These are phyloP conservation scores for Xylariaceae sp. DNA, from an alignment of 2,329 filamentous ascomycete genomes.

Conservation along the genomic window DNA sequence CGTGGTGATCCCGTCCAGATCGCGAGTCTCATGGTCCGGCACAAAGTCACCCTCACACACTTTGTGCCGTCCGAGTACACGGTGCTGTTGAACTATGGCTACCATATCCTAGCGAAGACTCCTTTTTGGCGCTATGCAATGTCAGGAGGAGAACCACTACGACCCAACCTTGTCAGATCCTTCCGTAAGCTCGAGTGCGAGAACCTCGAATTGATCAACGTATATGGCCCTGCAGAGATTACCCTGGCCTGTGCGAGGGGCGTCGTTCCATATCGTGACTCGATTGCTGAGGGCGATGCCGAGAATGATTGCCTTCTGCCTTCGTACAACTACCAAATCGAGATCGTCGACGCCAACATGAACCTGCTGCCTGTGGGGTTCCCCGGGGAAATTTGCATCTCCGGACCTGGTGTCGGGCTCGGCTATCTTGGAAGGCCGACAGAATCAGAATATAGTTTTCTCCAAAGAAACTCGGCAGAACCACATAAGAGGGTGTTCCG, in stretches of 20 bases:
- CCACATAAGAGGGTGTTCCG: constrained; percentile 8
- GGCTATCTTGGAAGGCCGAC: constrained; percentile 34
- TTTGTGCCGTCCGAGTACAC: constrained; percentile 38
- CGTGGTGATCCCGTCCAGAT: constrained; percentile 34
- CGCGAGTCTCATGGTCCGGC: constrained; percentile 28
- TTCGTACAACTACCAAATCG: constrained; percentile 21
- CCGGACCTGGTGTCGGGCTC: constrained; percentile 32
- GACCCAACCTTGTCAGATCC: not conserved
- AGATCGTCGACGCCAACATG: constrained; percentile 38
- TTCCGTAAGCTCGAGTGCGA: constrained; percentile 11
- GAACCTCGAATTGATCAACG: constrained; percentile 15
- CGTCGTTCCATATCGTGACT: constrained; percentile 5
- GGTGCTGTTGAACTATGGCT: constrained; percentile 19
- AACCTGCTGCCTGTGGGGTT: constrained; percentile 36
- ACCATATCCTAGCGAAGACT: constrained; percentile 6
- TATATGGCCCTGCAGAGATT: constrained; percentile 18
- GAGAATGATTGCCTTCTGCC: constrained; percentile 10
- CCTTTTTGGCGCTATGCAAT: constrained; percentile 31
- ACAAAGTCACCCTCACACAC: constrained; percentile 33
- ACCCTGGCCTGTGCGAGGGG: constrained; percentile 8
- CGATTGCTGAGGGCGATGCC: not conserved
- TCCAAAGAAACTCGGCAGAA: not conserved
- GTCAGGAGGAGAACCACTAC: constrained; percentile 30
- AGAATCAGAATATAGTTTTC: constrained; percentile 3
- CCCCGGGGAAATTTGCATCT: constrained; percentile 41